Percentiles rank a stretch among this genome's conserved stretches.
Conservation (phyloP, 2,329 filamentous ascomycete genomes). For the Ophiostoma triangulosporum region DNA sequence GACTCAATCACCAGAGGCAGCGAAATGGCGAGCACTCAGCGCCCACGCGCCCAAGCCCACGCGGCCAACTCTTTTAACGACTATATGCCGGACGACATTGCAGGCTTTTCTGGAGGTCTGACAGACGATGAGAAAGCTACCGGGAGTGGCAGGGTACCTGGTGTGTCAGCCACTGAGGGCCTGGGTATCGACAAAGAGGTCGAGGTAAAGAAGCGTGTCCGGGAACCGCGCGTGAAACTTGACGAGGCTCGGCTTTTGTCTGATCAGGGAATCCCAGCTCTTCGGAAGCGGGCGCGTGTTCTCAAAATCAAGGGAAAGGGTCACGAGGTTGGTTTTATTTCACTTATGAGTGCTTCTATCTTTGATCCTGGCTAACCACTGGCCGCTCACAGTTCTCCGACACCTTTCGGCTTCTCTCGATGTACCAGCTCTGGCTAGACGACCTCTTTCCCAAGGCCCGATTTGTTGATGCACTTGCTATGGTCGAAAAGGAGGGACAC, state of each 20-base stretch:
- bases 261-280: slow-evolving; percentile 66
- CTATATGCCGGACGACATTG: slow-evolving; percentile 47
- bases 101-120: slow-evolving; percentile 31
- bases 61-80: slow-evolving; percentile 53
- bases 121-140: slow-evolving; percentile 5
- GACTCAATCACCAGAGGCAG: neutral
- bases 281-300: slow-evolving; percentile 56
- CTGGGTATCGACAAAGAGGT: slow-evolving; percentile 81
- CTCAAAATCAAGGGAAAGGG: slow-evolving; percentile 85
- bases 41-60: neutral
- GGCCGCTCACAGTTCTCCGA: slow-evolving; percentile 58
- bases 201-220: slow-evolving; percentile 61
- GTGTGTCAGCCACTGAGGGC: slow-evolving; percentile 35
- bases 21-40: slow-evolving; percentile 5
- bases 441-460: slow-evolving; percentile 90
- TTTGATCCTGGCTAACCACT: neutral
- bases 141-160: slow-evolving; percentile 25
- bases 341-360: neutral
- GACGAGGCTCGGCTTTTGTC: slow-evolving; percentile 79
- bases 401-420: slow-evolving; percentile 64
- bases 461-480: slow-evolving; percentile 75
- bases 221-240: slow-evolving; percentile 64
- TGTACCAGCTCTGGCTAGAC: slow-evolving; percentile 95
- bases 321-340: slow-evolving; percentile 51
- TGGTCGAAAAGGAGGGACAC: slow-evolving; percentile 90